Conservation (phyloP, 164 flowering plant species). For the Magnolia officinalis region DNA sequence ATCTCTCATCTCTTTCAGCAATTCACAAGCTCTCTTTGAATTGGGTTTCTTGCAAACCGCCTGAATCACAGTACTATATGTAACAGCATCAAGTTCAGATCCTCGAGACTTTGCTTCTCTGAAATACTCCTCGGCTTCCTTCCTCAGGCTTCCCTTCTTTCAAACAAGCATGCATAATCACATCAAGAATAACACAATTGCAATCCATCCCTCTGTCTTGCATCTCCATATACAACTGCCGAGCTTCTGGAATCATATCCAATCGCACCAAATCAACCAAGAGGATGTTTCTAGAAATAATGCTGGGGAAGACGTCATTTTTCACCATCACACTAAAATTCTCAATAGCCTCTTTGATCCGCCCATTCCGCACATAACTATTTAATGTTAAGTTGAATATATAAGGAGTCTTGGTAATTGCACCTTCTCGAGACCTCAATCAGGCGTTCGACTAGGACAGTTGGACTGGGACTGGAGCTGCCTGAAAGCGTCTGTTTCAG, state of each 20-base stretch:
- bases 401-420: conserved; percentile 20
- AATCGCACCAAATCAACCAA: conserved; percentile 38
- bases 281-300: conserved; percentile 29
- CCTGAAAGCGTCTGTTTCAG: conserved; percentile 28
- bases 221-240: conserved; percentile 39
- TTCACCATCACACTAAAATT: conserved; percentile 40
- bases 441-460: conserved; percentile 30
- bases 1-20: conserved; percentile 70
- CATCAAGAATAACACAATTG: conserved; percentile 37
- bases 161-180: conserved; percentile 54
- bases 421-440: conserved; percentile 33
- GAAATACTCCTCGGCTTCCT: conserved; percentile 50
- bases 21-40: conserved; percentile 30
- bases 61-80: conserved; percentile 40
- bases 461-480: conserved; percentile 19
- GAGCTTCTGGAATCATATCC: conserved; percentile 32
- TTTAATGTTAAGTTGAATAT: conserved; percentile 45
- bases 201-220: conserved; percentile 28
- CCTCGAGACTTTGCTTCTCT: conserved; percentile 44
- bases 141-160: conserved; percentile 45
- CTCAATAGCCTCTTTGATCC: conserved; percentile 41
- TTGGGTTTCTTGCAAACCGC: conserved; percentile 48
- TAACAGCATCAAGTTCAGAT: conserved; percentile 31
- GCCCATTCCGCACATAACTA: conserved; percentile 36
- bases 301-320: conserved; percentile 26